Percentiles rank a stretch among this genome's conserved stretches.
phyloP scores from a whole-genome alignment of 2,329 filamentous ascomycete genomes.

The Pseudovirgaria hyperparasitica region DNA sequence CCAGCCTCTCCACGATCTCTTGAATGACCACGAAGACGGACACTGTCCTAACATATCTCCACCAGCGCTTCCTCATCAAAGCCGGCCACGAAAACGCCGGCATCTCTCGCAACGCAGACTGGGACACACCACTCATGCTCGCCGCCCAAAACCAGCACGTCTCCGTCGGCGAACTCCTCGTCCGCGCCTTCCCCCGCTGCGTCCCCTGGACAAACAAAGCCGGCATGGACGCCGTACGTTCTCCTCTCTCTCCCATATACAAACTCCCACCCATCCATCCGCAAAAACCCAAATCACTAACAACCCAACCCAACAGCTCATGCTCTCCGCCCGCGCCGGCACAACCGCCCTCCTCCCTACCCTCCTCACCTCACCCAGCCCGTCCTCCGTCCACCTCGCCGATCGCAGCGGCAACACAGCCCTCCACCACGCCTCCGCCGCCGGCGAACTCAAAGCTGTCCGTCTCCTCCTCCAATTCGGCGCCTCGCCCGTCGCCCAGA shows the following conservation, averaged over 20 bases:
- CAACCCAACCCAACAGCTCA: constrained; percentile 16
- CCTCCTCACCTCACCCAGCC: constrained; percentile 18
- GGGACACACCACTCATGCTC: constrained; percentile 72
- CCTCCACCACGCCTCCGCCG: constrained; percentile 72
- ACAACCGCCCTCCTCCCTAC: constrained; percentile 31
- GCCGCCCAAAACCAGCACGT: constrained; percentile 58
- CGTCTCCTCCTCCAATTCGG: constrained; percentile 67
- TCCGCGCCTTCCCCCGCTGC: constrained; percentile 47
- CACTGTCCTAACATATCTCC: background rate
- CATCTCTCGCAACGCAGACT: constrained; percentile 64
- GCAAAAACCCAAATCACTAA: constrained; percentile 1
- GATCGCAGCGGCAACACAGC: constrained; percentile 75
- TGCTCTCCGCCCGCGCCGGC: constrained; percentile 27
- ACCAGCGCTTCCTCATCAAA: constrained; percentile 52
- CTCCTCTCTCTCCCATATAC: constrained; percentile 5
- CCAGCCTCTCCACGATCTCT: background rate
- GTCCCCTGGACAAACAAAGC: constrained; percentile 53
- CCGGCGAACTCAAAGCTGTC: constrained; percentile 66
- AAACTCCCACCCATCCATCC: background rate
- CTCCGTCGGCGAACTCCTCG: constrained; percentile 60
- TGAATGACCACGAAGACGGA: background rate
- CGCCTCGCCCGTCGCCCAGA: constrained; percentile 58
- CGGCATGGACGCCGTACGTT: constrained; percentile 54
- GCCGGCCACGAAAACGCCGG: constrained; percentile 62
- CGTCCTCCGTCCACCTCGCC: constrained; percentile 19